Base-by-base conservation (phyloP, 495 filamentous ascomycete genomes). In the Tetracladium marchalianum region DNA sequence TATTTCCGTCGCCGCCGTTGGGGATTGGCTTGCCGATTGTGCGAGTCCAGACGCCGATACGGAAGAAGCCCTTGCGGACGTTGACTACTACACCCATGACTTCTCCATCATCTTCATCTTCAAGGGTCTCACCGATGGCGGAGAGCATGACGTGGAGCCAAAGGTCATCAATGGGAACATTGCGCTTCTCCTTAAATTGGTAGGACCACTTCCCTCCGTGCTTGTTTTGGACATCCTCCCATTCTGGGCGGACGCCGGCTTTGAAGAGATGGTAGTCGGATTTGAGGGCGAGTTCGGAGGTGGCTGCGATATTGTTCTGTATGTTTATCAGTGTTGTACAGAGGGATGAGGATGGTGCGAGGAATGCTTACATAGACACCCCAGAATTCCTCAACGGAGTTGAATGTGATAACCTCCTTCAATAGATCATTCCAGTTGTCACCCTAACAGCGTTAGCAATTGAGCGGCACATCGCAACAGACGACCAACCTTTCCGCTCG, bases 51-150 rank as follows among this genome's bases (percentile, higher is more conserved):
- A 76, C 71, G 46, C 90, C 89, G 51, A 99, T 82, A 65, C 92
- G 86, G 75, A 84, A 99, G 77, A 97, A 96, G 31, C 83, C 90
- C 71, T 94, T 96, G 61, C 92, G 84, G 37, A 97, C 92, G 65
- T 97, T 99, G 68, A 97, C 90, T 24, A 99, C 92, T 16, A 97
- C 93, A 50, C 92, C 92, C 92, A 97, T 97, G 58, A 99, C 85
- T 66, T 99, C 92, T 53, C 85, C 85, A 57, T 95, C 92, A 49
- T 93, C 85, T 53, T 84, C 81, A n/a, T 79, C 72, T 73, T 99
- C 92, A 47, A 99, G 85, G 5, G 90, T 97, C 77, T 99, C 92
- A 56, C 92, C 92, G 54, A 99, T 97, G 17, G 89, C 92, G 22
- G 87, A 80, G 35, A 99, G 79, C 80, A 97, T 95, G 35, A 90